These are phyloP conservation scores for Halophytophthora batemanensis DNA, from an alignment of 352 stramenopile genomes.

Conservation along the genomic window DNA sequence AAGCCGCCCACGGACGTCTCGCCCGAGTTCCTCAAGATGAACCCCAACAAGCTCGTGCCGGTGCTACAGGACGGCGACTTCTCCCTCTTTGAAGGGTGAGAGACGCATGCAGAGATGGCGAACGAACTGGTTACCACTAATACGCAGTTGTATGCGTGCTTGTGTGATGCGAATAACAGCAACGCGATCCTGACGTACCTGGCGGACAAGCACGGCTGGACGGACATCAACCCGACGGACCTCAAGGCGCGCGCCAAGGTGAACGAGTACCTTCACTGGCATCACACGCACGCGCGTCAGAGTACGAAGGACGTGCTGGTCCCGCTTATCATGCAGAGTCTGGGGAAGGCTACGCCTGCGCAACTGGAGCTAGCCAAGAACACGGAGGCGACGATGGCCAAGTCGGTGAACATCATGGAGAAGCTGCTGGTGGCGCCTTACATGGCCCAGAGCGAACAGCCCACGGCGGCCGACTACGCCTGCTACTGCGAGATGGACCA, in stretches of 20 bases:
- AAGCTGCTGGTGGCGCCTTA: slow-evolving; percentile 37
- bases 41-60: slow-evolving; percentile 36
- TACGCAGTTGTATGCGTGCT: no score
- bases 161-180: background rate
- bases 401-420: slow-evolving; percentile 34
- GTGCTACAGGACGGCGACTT: slow-evolving; percentile 44
- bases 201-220: slow-evolving; percentile 43
- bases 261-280: slow-evolving; percentile 68
- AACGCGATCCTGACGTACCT: slow-evolving; percentile 54
- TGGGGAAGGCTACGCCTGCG: slow-evolving; percentile 14
- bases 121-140: no score
- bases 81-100: slow-evolving; percentile 34
- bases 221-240: slow-evolving; percentile 47
- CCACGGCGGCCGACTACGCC: slow-evolving; percentile 32
- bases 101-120: background rate
- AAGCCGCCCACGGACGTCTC: slow-evolving; percentile 12
- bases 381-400: slow-evolving; percentile 14
- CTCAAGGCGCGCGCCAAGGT: slow-evolving; percentile 46
- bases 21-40: slow-evolving; percentile 34
- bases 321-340: slow-evolving; percentile 25
- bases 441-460: slow-evolving; percentile 19
- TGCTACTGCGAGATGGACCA: slow-evolving; percentile 40
- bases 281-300: slow-evolving; percentile 54
- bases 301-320: slow-evolving; percentile 43
- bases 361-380: slow-evolving; percentile 15